These are phyloP conservation scores for Ophiocordyceps australis DNA, from an alignment of 2,329 filamentous ascomycete genomes.

Conservation along the genomic window DNA sequence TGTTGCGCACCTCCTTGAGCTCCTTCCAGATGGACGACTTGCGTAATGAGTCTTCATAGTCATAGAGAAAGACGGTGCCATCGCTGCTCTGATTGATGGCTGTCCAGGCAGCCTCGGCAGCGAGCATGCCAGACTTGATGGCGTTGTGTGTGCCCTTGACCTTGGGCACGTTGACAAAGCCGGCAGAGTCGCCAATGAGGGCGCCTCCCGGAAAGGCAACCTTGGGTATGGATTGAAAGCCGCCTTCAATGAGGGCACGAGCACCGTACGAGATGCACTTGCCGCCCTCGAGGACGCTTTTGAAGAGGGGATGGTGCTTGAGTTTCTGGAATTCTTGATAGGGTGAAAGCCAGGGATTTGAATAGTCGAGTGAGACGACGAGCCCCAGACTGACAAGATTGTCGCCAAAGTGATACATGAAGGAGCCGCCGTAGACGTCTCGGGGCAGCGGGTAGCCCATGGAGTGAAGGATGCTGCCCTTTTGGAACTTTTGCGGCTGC, in stretches of 20 bases:
- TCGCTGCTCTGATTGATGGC: conserved; percentile 43
- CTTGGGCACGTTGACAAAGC: conserved; percentile 94
- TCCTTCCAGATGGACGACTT: conserved; percentile 86
- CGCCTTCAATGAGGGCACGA: conserved; percentile 79
- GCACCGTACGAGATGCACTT: conserved; percentile 97
- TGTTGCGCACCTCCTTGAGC: conserved; percentile 87
- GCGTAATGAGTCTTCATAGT: conserved; percentile 81
- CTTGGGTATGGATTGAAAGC: conserved; percentile 95
- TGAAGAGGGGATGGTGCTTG: conserved; percentile 92
- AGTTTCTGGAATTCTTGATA: conserved; percentile 97
- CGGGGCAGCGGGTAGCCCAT: conserved; percentile 81
- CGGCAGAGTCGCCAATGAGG: conserved; percentile 87
- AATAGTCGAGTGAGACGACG: conserved; percentile 86
- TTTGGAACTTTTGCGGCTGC: conserved; percentile 77
- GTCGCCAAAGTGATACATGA: conserved; percentile 98
- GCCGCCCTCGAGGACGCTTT: conserved; percentile 72
- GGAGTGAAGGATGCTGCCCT: conserved; percentile 71
- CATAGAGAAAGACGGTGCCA: conserved; percentile 75
- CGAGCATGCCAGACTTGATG: conserved; percentile 94
- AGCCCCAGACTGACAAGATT: conserved; percentile 87
- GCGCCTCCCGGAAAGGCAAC: conserved; percentile 92
- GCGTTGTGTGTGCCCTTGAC: conserved; percentile 97
- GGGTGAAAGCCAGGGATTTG: conserved; percentile 90
- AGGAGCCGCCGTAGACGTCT: conserved; percentile 92
- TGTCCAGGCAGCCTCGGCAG: conserved; percentile 73